phyloP scores from a whole-genome alignment of 78 protist species.

The Planoprotostelium fungivorum region DNA sequence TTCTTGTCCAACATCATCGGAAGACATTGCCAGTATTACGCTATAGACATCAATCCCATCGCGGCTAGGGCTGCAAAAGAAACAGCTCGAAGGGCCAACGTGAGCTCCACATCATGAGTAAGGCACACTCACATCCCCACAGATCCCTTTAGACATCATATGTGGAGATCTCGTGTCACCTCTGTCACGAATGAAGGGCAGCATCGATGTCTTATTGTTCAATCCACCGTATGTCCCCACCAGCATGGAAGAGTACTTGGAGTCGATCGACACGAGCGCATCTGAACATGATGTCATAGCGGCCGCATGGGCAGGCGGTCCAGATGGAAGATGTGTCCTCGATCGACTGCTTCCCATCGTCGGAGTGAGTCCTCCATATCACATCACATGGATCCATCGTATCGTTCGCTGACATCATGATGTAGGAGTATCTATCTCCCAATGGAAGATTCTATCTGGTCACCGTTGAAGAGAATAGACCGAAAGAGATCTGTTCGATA shows the following conservation, averaged over 20 bases:
- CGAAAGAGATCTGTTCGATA: slow-evolving; percentile 48
- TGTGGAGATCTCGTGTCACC: slow-evolving; percentile 19
- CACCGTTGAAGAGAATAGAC: slow-evolving; percentile 51
- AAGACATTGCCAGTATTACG: too few relatives aligned
- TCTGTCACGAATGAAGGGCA: slow-evolving; percentile 21
- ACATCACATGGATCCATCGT: background rate
- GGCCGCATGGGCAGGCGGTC: slow-evolving; percentile 71
- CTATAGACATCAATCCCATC: slow-evolving; percentile 44
- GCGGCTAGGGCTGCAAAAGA: slow-evolving; percentile 19
- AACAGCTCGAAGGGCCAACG: slow-evolving; percentile 24
- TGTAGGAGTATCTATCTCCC: slow-evolving; percentile 22
- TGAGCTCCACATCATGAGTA: background rate
- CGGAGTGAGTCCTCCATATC: too few relatives aligned
- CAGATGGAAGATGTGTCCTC: slow-evolving; percentile 47
- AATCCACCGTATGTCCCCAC: slow-evolving; percentile 82
- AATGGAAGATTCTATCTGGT: slow-evolving; percentile 53
- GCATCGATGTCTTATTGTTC: slow-evolving; percentile 55
- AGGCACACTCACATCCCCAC: background rate
- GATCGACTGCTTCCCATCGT: slow-evolving; percentile 48
- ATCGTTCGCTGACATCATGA: background rate
- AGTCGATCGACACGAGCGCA: background rate
- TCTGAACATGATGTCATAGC: slow-evolving; percentile 21
- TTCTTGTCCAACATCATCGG: too few relatives aligned
- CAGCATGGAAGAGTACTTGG: slow-evolving; percentile 37
- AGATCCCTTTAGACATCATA: slow-evolving; percentile 14